Conservation (phyloP, 1,139 yeast genomes). For the Scheffersomyces cryptocercus region DNA sequence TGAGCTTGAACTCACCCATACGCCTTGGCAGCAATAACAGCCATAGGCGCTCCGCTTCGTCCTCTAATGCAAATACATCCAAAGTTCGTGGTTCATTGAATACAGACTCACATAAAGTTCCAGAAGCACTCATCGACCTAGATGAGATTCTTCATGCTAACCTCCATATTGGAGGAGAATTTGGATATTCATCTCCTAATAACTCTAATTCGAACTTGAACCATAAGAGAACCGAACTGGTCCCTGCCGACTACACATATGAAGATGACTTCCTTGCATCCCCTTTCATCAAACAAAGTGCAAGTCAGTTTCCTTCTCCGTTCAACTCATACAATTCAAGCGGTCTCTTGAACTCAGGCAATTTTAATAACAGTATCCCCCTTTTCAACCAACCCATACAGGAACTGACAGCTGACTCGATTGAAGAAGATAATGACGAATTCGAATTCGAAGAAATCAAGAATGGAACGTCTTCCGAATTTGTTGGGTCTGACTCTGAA, state of each 20-base stretch:
- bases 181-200: slow-evolving; percentile 6
- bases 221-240: slow-evolving; percentile 51
- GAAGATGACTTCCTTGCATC: slow-evolving; percentile 37
- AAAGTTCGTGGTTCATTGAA: slow-evolving; percentile 32
- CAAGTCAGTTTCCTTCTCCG: slow-evolving; percentile 20
- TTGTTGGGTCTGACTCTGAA: slow-evolving; percentile 6
- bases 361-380: slow-evolving; percentile 6
- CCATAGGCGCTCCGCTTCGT: slow-evolving; percentile 22
- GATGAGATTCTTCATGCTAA: slow-evolving; percentile 56
- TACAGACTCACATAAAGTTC: slow-evolving; percentile 45
- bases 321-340: not conserved
- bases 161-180: slow-evolving; percentile 28
- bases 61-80: slow-evolving; percentile 13
- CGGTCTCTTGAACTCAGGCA: not conserved
- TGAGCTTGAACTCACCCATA: slow-evolving; percentile 39
- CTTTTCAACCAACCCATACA: slow-evolving; percentile 35
- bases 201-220: slow-evolving; percentile 7
- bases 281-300: slow-evolving; percentile 29
- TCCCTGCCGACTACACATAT: slow-evolving; percentile 35
- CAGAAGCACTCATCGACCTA: slow-evolving; percentile 64
- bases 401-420: slow-evolving; percentile 26
- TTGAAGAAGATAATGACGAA: slow-evolving; percentile 26
- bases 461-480: slow-evolving; percentile 1
- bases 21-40: slow-evolving; percentile 16
- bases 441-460: slow-evolving; percentile 14